phyloP scores from a whole-genome alignment of 768 basidiomycete genomes.

The Cystobasidium onofrii region DNA sequence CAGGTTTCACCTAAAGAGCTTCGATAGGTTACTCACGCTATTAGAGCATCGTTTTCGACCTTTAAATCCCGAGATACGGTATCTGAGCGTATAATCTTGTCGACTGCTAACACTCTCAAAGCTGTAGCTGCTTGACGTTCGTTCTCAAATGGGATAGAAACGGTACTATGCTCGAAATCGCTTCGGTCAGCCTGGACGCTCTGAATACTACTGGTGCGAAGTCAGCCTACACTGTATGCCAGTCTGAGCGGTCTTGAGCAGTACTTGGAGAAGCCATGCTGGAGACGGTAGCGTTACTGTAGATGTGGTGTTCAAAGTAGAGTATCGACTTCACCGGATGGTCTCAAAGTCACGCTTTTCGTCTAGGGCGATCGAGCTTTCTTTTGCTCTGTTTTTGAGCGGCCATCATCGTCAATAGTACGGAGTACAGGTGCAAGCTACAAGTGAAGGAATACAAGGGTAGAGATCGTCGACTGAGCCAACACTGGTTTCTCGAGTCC shows the following conservation, averaged over 20 bases:
- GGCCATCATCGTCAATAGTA: too few species aligned
- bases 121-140: slow-evolving; percentile 12
- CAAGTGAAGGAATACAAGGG: not conserved
- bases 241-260: not conserved
- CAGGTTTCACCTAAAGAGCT: too few species aligned
- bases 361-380: not conserved
- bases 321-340: too few species aligned
- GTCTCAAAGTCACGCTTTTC: not conserved
- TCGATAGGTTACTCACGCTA: slow-evolving; percentile 7
- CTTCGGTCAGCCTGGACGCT: not conserved
- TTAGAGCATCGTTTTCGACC: not conserved
- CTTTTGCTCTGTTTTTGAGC: not conserved
- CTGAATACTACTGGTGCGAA: not conserved
- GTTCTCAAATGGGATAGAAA: slow-evolving; percentile 27
- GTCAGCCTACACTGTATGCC: slow-evolving; percentile 27
- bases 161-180: not conserved
- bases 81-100: slow-evolving; percentile 27
- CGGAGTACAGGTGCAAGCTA: too few species aligned
- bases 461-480: too few species aligned
- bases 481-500: too few species aligned
- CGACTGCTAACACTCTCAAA: slow-evolving; percentile 22
- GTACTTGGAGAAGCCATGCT: not conserved
- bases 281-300: too few species aligned
- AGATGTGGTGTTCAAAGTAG: too few species aligned
- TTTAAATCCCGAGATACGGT: not conserved